phyloP scores from a whole-genome alignment of 257 asterid genomes.

The Jaltomata sinuosa region DNA sequence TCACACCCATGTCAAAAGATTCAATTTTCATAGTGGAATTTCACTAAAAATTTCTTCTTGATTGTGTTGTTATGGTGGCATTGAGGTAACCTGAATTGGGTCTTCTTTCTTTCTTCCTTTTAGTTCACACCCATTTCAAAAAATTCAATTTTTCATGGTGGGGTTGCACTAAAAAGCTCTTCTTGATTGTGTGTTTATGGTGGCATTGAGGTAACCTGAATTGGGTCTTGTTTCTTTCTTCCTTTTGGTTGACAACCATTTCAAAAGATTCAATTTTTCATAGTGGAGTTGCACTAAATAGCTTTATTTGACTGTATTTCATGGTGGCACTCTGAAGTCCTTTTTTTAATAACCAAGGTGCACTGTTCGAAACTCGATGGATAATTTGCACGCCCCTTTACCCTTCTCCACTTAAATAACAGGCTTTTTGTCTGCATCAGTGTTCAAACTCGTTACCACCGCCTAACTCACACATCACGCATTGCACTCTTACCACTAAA shows the following conservation, averaged over 20 bases:
- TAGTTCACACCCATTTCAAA: conserved; percentile 9
- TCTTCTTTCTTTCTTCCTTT: not conserved
- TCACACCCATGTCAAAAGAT: conserved; percentile 11
- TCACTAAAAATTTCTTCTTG: conserved; percentile 8
- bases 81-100: not conserved
- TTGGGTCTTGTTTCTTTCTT: not conserved
- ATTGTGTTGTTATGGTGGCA: conserved; percentile 13
- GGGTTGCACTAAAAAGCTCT: conserved; percentile 8
- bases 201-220: conserved; percentile 10
- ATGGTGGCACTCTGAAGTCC: conserved; percentile 7
- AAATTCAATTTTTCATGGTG: conserved; percentile 1
- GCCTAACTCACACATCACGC: not conserved
- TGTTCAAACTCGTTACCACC: not conserved
- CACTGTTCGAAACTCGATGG: not conserved
- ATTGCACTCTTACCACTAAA: not conserved
- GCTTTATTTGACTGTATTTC: conserved; percentile 4
- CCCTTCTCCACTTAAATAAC: not conserved
- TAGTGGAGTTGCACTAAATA: conserved; percentile 1
- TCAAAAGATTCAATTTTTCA: conserved; percentile 11
- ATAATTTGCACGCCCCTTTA: not conserved
- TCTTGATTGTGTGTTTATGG: conserved; percentile 4
- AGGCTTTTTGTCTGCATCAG: not conserved
- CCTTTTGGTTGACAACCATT: conserved; percentile 6
- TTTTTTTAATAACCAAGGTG: not conserved
- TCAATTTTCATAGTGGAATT: not conserved